phyloP scores from a whole-genome alignment of 139 green algal species.

The Mesotaenium endlicherianum region DNA sequence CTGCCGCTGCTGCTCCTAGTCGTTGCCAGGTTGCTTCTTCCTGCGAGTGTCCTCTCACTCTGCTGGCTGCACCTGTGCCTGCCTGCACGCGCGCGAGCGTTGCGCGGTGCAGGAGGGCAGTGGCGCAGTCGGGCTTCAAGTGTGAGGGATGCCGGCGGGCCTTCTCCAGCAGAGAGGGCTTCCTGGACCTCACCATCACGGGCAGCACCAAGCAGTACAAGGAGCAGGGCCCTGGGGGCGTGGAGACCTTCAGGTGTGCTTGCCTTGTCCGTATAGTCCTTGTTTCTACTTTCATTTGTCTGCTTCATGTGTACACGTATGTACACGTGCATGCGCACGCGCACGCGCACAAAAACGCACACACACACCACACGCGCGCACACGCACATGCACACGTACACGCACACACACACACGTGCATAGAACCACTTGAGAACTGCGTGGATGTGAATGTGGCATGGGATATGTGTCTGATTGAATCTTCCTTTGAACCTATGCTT shows the following conservation, averaged over 20 bases:
- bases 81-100: too few species aligned
- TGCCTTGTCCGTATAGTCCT: background rate
- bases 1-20: background rate
- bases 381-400: too few species aligned
- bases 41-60: background rate
- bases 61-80: background rate
- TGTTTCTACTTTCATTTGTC: background rate
- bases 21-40: background rate
- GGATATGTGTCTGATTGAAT: background rate
- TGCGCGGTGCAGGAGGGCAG: conserved; percentile 7
- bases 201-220: background rate
- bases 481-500: background rate
- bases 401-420: background rate
- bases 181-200: conserved; percentile 16
- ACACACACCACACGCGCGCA: too few species aligned
- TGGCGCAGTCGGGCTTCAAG: conserved; percentile 1
- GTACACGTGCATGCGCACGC: background rate
- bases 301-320: background rate
- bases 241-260: conserved; percentile 20
- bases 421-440: background rate
- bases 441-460: background rate
- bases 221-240: background rate
- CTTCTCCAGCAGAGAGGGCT: background rate
- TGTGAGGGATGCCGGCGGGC: conserved; percentile 6
- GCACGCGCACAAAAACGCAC: too few species aligned